Evolutionary conservation across 352 stramenopile species (phyloP), one percentile per base, ranked within the genome.

Genomic region (Phytopythium montanum): DNA sequence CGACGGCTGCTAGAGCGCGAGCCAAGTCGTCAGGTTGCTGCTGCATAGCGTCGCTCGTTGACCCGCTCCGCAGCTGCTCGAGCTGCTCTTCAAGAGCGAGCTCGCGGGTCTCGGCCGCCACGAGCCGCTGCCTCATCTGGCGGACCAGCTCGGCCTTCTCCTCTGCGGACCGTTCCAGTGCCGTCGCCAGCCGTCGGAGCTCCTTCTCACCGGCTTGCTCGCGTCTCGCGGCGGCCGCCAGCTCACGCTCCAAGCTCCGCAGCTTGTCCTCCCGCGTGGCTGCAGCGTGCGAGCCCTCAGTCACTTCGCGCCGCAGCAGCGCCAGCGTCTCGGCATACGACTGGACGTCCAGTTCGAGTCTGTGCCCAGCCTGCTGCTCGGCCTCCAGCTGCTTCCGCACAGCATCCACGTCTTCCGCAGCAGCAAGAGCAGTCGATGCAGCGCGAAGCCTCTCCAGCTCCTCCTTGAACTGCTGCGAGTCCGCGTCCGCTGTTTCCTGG

Each of bases 261-360:
- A 79, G 53, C 39, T 71, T 72, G 44, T 85, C 76, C 29, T 65
- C 28, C 16, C 79, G 51, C 26, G 75, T 69, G 28, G 65, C 54
- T 31, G 76, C 72, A 6, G 56, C 70, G 29, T 81, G 64, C 0
- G 75, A 76, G 45, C 62, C 81, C 21, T 72, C 62, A 53, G 85
- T 87, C n/a, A 82, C 57, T 46, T 92, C 72, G 21, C 69, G 66
- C 10, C 77, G 80, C 21, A 89, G 45, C n/a, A 87, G 46, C 34
- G 69, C 65, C 10, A 88, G 46, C 4, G 75, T 73, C 57, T 90
- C 82, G 58, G 82, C 70, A 57, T 90, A 92, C 33, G 82, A 92
- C 42, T 76, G 69, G 9, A 88, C 70, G 50, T 92, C 82, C 23
- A 89, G 65, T 39, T 85, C 70, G 4, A 88, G 68, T 36, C 69